Conservation (phyloP, 139 green algal species). For the Chlamydomonas eustigma region DNA sequence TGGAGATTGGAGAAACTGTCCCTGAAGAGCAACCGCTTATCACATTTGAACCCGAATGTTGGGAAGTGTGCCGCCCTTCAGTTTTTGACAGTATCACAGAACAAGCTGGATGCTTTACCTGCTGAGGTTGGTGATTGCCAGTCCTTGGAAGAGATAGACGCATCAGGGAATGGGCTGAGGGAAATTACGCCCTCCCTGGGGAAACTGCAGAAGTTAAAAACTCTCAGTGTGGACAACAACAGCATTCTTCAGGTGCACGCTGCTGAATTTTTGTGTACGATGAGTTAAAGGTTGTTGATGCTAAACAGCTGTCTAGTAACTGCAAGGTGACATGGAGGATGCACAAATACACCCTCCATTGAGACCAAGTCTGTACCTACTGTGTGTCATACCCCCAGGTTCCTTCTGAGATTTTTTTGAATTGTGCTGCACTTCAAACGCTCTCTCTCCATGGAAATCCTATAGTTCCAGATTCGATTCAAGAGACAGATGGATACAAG, state of each 20-base stretch:
- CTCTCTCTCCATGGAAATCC: constrained; percentile 69
- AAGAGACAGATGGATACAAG: constrained; percentile 18
- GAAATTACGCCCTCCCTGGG: constrained; percentile 18
- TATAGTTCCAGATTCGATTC: constrained; percentile 46
- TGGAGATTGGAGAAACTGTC: not conserved
- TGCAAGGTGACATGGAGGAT: not conserved
- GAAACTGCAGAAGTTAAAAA: constrained; percentile 35
- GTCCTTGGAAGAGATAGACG: constrained; percentile 26
- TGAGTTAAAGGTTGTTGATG: not conserved
- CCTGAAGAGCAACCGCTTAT: not conserved
- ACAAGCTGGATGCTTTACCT: not conserved
- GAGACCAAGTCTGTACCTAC: not conserved
- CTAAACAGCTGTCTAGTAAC: not conserved
- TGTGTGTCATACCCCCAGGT: constrained; percentile 25
- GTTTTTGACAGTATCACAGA: not conserved
- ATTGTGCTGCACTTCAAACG: constrained; percentile 62
- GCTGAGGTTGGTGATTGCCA: not conserved
- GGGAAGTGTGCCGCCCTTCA: not conserved
- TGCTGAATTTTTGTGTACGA: not conserved
- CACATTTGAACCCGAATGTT: not conserved
- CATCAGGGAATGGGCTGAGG: constrained; percentile 29
- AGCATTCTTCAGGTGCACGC: constrained; percentile 19
- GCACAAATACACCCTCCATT: not conserved
- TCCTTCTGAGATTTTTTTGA: constrained; percentile 54
- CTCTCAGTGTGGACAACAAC: constrained; percentile 43